phyloP scores from a whole-genome alignment of 306 rosid genomes.

The Glycine latifolia region DNA sequence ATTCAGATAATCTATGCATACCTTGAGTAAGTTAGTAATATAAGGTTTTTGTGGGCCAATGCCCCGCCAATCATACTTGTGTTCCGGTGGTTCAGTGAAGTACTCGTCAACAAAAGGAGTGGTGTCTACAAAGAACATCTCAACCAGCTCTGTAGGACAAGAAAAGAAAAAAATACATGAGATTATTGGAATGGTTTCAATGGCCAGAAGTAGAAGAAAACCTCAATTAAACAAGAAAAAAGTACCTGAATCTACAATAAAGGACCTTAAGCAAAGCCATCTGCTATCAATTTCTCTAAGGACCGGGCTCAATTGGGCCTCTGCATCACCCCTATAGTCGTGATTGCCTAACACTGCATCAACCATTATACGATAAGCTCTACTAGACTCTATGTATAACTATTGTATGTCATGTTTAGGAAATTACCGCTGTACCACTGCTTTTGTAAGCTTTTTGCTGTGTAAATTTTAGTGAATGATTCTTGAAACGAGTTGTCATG shows the following conservation, averaged over 20 bases:
- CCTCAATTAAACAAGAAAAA: neutral
- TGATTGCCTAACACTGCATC: constrained; percentile 69
- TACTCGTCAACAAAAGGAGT: constrained; percentile 62
- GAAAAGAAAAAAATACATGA: neutral
- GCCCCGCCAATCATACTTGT: constrained; percentile 58
- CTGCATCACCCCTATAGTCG: constrained; percentile 67
- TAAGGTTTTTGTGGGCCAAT: constrained; percentile 54
- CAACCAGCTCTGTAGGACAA: constrained; percentile 51
- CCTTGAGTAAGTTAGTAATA: constrained; percentile 53
- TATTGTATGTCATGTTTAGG: constrained; percentile 7
- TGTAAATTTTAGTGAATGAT: constrained; percentile 58
- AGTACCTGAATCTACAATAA: constrained; percentile 60
- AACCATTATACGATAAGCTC: neutral
- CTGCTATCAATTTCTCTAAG: constrained; percentile 59
- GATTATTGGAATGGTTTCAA: neutral
- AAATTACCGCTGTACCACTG: constrained; percentile 66
- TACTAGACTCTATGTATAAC: neutral
- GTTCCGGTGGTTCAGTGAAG: constrained; percentile 45
- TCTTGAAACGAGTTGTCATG: constrained; percentile 57
- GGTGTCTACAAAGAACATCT: constrained; percentile 67
- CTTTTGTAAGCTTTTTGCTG: constrained; percentile 57
- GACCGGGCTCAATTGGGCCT: constrained; percentile 57
- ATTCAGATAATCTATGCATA: constrained; percentile 23
- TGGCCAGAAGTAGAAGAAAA: neutral
- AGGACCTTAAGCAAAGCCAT: constrained; percentile 68